Conservation (phyloP, 768 basidiomycete species). For the Boletus subparvulus region DNA sequence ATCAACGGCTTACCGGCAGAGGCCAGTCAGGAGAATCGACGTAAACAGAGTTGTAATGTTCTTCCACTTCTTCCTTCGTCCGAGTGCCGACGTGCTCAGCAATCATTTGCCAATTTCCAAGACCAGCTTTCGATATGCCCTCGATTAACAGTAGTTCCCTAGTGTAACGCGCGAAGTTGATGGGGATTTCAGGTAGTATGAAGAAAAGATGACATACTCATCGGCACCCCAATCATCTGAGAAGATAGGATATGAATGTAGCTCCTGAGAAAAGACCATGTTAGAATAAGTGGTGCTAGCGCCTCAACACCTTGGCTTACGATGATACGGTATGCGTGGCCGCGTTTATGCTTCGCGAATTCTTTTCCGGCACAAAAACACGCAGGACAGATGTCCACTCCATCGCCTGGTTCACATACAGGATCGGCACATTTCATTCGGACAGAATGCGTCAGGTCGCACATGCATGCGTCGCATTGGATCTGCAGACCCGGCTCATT, state of each 20-base stretch:
- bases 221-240: conserved; percentile 96
- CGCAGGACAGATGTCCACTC: conserved; percentile 88
- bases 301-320: conserved; percentile 41
- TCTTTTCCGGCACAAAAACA: conserved; percentile 95
- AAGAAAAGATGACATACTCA: conserved; percentile 57
- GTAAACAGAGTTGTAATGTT: conserved; percentile 83
- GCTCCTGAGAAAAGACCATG: conserved; percentile 56
- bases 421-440: conserved; percentile 94
- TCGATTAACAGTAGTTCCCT: conserved; percentile 90
- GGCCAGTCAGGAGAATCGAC: conserved; percentile 80
- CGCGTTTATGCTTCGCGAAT: conserved; percentile 78
- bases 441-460: conserved; percentile 94
- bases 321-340: conserved; percentile 90
- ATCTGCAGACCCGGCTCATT: conserved; percentile 83
- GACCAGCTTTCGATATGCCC: conserved; percentile 80
- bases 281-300: conserved; percentile 1
- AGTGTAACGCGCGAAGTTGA: conserved; percentile 7
- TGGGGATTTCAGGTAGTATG: not conserved
- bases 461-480: conserved; percentile 78
- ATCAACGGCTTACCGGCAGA: conserved; percentile 58
- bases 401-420: conserved; percentile 67
- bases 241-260: conserved; percentile 96
- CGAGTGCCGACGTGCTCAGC: conserved; percentile 93
- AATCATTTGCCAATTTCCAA: conserved; percentile 97
- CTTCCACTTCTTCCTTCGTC: conserved; percentile 89